Conservation (phyloP, 192 early-diverging fungal genomes). For the Coemansia sp. region DNA sequence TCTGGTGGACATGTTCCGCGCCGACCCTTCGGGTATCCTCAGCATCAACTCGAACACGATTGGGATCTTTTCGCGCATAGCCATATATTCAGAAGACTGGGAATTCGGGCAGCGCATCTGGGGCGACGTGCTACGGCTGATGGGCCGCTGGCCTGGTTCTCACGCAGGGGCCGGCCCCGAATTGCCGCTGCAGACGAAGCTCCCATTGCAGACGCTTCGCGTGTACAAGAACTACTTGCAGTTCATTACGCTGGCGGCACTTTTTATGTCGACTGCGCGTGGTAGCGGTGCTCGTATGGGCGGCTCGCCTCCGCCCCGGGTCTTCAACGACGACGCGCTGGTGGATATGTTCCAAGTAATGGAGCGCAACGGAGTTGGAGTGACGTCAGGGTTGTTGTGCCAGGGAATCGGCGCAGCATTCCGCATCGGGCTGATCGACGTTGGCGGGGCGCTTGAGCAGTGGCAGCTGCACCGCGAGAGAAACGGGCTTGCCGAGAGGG, state of each 20-base stretch:
- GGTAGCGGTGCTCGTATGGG: background rate
- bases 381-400: conserved; percentile 42
- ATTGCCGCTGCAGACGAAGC: background rate
- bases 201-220: conserved; percentile 23
- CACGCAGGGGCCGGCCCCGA: background rate
- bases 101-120: conserved; percentile 38
- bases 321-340: conserved; percentile 24
- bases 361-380: conserved; percentile 28
- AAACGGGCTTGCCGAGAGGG: conserved; percentile 21
- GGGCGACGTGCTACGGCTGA: conserved; percentile 28
- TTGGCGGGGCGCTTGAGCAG: conserved; percentile 36
- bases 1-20: conserved; percentile 1
- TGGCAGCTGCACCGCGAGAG: conserved; percentile 51
- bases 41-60: conserved; percentile 29
- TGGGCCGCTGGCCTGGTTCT: background rate
- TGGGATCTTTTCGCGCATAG: conserved; percentile 29
- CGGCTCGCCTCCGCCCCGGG: background rate
- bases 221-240: conserved; percentile 43
- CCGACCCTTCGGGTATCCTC: conserved; percentile 4
- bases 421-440: conserved; percentile 36
- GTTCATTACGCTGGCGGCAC: conserved; percentile 9
- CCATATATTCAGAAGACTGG: conserved; percentile 21
- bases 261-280: background rate
- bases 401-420: conserved; percentile 36
- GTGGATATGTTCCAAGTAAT: conserved; percentile 39